Evolutionary conservation across 495 filamentous ascomycete genomes (phyloP).

Genomic region (Aspergillus avenaceus): DNA sequence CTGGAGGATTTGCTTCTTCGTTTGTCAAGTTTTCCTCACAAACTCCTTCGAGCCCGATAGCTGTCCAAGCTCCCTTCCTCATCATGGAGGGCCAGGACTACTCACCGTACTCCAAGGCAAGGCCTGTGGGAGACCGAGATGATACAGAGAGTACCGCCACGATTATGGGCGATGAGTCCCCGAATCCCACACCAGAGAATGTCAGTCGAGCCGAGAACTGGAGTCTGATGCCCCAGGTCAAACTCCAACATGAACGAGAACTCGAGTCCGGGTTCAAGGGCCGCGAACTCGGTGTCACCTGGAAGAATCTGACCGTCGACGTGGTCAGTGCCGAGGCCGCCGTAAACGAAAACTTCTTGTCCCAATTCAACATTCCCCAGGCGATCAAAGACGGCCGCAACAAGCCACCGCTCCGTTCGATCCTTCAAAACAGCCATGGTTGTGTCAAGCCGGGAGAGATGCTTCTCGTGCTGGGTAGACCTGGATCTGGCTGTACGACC

Average conservation of each 20-base stretch:
- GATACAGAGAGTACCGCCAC: slow-evolving; percentile 32
- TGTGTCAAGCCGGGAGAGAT: slow-evolving; percentile 53
- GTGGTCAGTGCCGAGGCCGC: slow-evolving; percentile 41
- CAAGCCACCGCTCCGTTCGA: slow-evolving; percentile 31
- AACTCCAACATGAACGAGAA: slow-evolving; percentile 40
- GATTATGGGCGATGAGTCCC: slow-evolving; percentile 22
- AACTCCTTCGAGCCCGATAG: background rate
- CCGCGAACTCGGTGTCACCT: slow-evolving; percentile 53
- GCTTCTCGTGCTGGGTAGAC: slow-evolving; percentile 43
- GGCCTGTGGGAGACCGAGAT: slow-evolving; percentile 15
- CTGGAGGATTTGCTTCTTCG: background rate
- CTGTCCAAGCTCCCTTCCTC: background rate
- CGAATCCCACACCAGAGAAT: slow-evolving; percentile 3
- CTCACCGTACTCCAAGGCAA: slow-evolving; percentile 7
- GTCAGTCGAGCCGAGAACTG: slow-evolving; percentile 34
- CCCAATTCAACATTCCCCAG: slow-evolving; percentile 53
- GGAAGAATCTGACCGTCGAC: slow-evolving; percentile 45
- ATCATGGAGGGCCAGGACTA: slow-evolving; percentile 25
- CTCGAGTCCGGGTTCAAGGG: slow-evolving; percentile 40
- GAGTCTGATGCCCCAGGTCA: slow-evolving; percentile 43
- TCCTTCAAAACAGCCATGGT: slow-evolving; percentile 39
- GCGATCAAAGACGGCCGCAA: slow-evolving; percentile 34
- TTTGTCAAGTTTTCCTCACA: background rate
- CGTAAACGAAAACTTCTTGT: slow-evolving; percentile 47
- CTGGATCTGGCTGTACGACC: slow-evolving; percentile 43